Evolutionary conservation across 768 basidiomycete species (phyloP), one percentile per base, ranked within the genome.

Genomic region (Rhizopogon sp.): DNA sequence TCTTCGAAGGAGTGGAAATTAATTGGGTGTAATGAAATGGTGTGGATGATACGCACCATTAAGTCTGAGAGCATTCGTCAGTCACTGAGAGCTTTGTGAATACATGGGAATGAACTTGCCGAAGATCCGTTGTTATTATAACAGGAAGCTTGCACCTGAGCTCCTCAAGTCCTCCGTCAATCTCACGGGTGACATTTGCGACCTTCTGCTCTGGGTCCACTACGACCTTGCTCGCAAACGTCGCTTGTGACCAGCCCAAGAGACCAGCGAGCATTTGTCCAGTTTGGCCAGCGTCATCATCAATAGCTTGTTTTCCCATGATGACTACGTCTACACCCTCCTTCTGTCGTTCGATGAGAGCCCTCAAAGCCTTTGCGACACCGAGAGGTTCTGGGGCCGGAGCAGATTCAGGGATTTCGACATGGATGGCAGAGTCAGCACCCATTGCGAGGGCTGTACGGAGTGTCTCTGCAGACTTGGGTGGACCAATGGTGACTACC

Each of bases 371-470:
- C 64, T 91, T 88, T 42, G 96, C 96, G 39, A 99, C 84, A 3
- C 87, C 85, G 43, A 99, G 84, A 9, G 97, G 97, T 67, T 99
- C 97, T 0, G 90, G 90, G 0, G 84, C 69, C 0, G 85, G 87
- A 7, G 78, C 77, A 6, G 76, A 72, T 53, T 94, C 93, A 14
- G 88, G 83, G 9, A 86, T 75, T 71, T 94, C 90, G 74, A 98
- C 81, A 72, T 98, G 97, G 58, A 98, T 82, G 44, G 83, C 94
- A 5, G 85, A 75, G 77, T 99, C 96, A 4, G 96, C 96, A 25
- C 97, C 97, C 91, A 98, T 97, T 7, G 97, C 97, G 31, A 99
- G 84, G 0, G 93, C 97, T 1, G 96, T 97, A 53, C 97, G 90
- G 17, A 99, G 83, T 6, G 88, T 93, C 64, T 99, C 97, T 29